These are phyloP conservation scores for Saccharomyces hybrid DNA, from an alignment of 1,139 yeast species.

Conservation along the genomic window DNA sequence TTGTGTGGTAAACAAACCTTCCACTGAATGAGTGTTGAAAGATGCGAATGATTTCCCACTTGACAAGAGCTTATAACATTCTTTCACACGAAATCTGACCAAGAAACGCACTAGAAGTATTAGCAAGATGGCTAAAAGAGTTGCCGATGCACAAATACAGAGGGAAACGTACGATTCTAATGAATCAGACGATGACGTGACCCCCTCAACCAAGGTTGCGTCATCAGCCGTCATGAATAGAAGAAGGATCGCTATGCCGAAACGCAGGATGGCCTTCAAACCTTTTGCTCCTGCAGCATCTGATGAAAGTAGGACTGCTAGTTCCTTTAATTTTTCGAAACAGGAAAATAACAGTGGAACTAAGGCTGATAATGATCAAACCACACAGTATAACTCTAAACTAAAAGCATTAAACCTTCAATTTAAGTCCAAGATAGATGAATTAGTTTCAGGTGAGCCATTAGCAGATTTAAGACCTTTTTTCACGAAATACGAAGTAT, in stretches of 20 bases:
- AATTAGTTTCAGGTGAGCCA: too few relatives aligned
- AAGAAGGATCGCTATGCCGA: conserved; percentile 64
- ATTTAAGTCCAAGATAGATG: too few relatives aligned
- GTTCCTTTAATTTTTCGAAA: conserved; percentile 14
- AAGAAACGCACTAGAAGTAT: not conserved
- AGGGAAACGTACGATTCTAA: conserved; percentile 36
- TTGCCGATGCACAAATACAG: conserved; percentile 53
- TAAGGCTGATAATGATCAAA: not conserved
- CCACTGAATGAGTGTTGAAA: too few relatives aligned
- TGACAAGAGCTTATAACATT: too few relatives aligned
- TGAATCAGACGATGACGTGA: conserved; percentile 38
- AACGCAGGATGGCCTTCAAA: conserved; percentile 26
- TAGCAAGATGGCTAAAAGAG: conserved; percentile 51
- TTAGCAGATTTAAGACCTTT: too few relatives aligned
- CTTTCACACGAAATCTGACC: too few relatives aligned
- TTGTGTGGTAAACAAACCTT: too few relatives aligned
- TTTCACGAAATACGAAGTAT: too few relatives aligned
- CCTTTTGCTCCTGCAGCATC: conserved; percentile 2
- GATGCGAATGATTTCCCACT: too few relatives aligned
- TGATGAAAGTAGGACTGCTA: conserved; percentile 15
- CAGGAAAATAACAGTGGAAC: conserved; percentile 1
- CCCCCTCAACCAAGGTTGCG: conserved; percentile 40
- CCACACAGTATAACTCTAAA: too few relatives aligned
- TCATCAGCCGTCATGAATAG: conserved; percentile 55
- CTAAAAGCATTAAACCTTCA: too few relatives aligned